These are phyloP conservation scores for Canavalia ensiformis DNA, from an alignment of 306 rosid species.

Conservation along the genomic window DNA sequence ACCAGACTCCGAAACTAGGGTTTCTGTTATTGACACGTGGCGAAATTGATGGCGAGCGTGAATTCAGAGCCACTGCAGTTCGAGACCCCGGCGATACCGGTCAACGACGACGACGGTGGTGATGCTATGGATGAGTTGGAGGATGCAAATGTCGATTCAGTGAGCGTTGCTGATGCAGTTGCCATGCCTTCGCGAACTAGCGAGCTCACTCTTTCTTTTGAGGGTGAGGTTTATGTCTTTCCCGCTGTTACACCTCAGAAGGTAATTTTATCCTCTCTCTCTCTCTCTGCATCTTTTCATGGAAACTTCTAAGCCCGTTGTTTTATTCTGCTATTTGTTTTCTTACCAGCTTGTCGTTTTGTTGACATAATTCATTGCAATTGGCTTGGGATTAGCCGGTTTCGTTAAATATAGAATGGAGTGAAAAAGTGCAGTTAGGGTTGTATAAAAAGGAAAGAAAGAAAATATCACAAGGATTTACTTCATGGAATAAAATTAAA, in stretches of 20 bases:
- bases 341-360: slow-evolving; percentile 21
- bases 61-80: slow-evolving; percentile 77
- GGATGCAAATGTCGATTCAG: slow-evolving; percentile 59
- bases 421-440: not conserved
- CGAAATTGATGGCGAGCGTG: slow-evolving; percentile 67
- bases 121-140: slow-evolving; percentile 77
- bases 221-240: slow-evolving; percentile 96
- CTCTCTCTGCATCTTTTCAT: not conserved
- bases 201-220: slow-evolving; percentile 96
- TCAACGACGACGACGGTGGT: slow-evolving; percentile 63
- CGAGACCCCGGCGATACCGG: slow-evolving; percentile 55
- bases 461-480: not conserved
- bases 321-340: slow-evolving; percentile 4
- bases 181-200: slow-evolving; percentile 75
- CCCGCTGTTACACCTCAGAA: slow-evolving; percentile 89
- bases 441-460: not conserved
- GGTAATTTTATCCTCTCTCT: slow-evolving; percentile 51
- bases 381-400: not conserved
- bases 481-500: not conserved
- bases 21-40: slow-evolving; percentile 44
- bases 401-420: not conserved
- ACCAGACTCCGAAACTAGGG: slow-evolving; percentile 62
- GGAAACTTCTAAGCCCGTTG: not conserved
- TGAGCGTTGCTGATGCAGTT: slow-evolving; percentile 56
- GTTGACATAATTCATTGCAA: not conserved